A percentile compares a stretch with the other conserved stretches of the same genome.
Evolutionary conservation across 148 eudicot species (phyloP).

Genomic region (Silene latifolia): DNA sequence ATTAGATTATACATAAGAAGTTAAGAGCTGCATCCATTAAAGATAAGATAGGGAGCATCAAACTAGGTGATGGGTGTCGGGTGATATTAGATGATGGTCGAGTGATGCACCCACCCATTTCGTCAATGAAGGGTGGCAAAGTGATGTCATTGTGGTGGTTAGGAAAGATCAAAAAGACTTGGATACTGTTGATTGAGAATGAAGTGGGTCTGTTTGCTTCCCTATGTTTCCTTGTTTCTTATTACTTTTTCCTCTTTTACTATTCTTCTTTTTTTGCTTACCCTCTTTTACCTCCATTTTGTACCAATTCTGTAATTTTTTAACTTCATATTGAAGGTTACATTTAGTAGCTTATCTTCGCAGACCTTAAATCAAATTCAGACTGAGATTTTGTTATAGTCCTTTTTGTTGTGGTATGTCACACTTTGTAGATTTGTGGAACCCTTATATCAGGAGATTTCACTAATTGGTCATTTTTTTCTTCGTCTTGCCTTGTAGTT

Average conservation of each 20-base stretch:
- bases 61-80: neutral
- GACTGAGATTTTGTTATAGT: neutral
- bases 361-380: neutral
- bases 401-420: neutral
- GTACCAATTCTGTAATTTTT: no score
- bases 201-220: neutral
- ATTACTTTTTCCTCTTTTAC: neutral
- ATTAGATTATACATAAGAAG: no score
- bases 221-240: neutral
- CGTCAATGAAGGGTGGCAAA: neutral
- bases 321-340: no score
- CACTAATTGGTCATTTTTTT: slow-evolving; percentile 12
- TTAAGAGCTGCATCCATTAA: neutral
- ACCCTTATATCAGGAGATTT: neutral
- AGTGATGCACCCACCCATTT: neutral
- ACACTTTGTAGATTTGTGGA: neutral
- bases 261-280: no score
- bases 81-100: neutral
- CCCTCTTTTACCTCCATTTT: neutral
- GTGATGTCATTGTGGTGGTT: neutral
- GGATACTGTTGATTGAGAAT: neutral
- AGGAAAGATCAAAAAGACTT: neutral
- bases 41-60: neutral
- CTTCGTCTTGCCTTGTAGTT: slow-evolving; percentile 49
- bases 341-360: neutral